Percentiles rank a stretch among this genome's conserved stretches.
These are phyloP conservation scores for Glycine latifolia DNA, from an alignment of 306 rosid genomes.

Conservation along the genomic window DNA sequence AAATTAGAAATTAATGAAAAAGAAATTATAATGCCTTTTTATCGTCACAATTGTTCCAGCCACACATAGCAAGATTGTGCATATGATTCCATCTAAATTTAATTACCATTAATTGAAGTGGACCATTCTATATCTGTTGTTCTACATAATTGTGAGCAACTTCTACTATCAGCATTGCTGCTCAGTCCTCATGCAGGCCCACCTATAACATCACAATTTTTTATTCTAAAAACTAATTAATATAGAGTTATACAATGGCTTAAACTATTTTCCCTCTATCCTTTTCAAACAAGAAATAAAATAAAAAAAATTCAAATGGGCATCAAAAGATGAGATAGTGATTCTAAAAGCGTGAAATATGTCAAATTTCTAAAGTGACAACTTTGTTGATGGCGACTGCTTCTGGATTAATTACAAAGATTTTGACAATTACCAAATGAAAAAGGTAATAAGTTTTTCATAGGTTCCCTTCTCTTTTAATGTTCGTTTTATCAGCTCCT, in stretches of 20 bases:
- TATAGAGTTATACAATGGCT: no score
- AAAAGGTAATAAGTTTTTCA: not conserved
- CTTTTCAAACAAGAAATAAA: no score
- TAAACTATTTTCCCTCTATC: no score
- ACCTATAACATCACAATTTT: not conserved
- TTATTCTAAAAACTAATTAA: no score
- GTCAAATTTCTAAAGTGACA: not conserved
- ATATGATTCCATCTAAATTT: not conserved
- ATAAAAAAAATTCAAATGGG: no score
- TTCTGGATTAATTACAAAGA: not conserved
- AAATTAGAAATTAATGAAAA: not conserved
- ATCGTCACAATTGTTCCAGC: not conserved
- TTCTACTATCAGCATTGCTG: not conserved
- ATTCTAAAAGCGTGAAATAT: slow-evolving; percentile 7
- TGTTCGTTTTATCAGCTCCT: not conserved
- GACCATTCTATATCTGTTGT: not conserved
- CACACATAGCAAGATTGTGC: not conserved
- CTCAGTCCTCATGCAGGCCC: not conserved
- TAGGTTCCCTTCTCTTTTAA: not conserved
- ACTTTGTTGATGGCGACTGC: not conserved
- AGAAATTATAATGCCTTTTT: not conserved
- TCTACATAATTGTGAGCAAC: not conserved
- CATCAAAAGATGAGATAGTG: not conserved
- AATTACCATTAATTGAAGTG: not conserved
- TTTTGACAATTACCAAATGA: slow-evolving; percentile 9